Base-by-base conservation (phyloP, 2,329 filamentous ascomycete species). In the Chaetothyriales sp. region DNA sequence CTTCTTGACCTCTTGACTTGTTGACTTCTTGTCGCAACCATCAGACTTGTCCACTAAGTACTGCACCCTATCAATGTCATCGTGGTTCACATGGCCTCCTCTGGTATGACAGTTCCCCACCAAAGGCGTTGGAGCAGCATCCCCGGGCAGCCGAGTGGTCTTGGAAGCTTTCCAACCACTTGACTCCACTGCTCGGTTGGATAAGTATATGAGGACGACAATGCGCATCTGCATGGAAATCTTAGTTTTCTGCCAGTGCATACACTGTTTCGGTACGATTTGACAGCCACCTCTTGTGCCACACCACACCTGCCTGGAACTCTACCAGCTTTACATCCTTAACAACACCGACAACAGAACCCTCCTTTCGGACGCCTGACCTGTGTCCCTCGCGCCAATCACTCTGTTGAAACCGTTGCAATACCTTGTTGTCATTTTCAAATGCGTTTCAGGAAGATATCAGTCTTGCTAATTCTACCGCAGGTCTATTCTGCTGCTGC, bases 401-500 rank as follows among this genome's bases (percentile, higher is more conserved):
- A 4, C 12, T 15, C 15, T 39, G 10, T 12, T 15, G 32, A 39
- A 39, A 5, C 32, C 32, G 3, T 12, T 39, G 32, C 32, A 15
- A 15, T 15, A 5, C 32, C 32, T 15, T 39, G 10, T 39, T 4
- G 4, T 39, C 47, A 39, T 28, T 9, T 20, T 50, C 47, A 15
- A 19, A 58, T 58, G 54, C 49, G 43, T 22, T 46, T 42, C 18
- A 39, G 5, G 49, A 51, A 48, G 44, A 39, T 32, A 45, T 43
- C 49, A 49, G 26, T 52, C 48, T 49, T 56, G 39, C 56, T 58
- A 51, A 58, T 51, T 32, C 10, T 56, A 15, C 50, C 51, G 46
- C 56, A 58, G 56, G 54, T 49, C 49, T 51, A 55, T 26, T 50
- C 56, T 32, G 56, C 54, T 18, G 52, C 51, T 43, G 56, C 56